Percentiles rank a stretch among this genome's conserved stretches.
Evolutionary conservation across 1,284 basidiomycete species (phyloP).

Genomic region (Lentinus polychrous): DNA sequence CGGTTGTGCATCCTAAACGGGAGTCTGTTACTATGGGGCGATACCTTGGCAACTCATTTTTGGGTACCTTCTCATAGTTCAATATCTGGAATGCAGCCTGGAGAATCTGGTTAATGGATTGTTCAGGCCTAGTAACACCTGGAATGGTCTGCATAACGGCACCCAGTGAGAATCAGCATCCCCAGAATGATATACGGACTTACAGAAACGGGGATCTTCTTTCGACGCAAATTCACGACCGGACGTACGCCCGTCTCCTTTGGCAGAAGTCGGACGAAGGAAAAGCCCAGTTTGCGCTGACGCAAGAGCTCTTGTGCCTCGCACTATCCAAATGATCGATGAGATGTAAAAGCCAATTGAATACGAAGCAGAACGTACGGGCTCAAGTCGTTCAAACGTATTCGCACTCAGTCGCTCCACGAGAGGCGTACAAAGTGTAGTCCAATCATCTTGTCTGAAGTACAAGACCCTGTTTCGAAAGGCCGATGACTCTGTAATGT

Average conservation of each 20-base stretch:
- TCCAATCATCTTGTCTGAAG: conserved; percentile 95
- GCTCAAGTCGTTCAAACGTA: conserved; percentile 60
- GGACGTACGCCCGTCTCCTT: conserved; percentile 94
- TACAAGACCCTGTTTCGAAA: conserved; percentile 87
- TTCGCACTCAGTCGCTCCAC: conserved; percentile 60
- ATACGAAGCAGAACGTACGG: conserved; percentile 30
- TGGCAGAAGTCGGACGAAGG: conserved; percentile 84
- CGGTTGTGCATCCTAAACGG: conserved; percentile 52
- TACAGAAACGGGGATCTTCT: conserved; percentile 33
- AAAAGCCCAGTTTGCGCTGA: conserved; percentile 71
- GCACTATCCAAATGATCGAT: conserved; percentile 29
- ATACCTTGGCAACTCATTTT: neutral
- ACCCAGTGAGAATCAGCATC: neutral
- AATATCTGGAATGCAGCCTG: conserved; percentile 80
- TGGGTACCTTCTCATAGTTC: conserved; percentile 73
- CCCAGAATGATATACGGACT: neutral
- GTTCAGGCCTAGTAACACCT: conserved; percentile 17
- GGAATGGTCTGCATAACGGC: neutral
- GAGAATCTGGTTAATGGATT: conserved; percentile 84
- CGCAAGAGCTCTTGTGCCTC: conserved; percentile 61
- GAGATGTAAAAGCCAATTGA: neutral
- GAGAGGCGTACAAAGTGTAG: conserved; percentile 74
- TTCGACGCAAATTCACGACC: conserved; percentile 85
- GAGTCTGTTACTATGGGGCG: neutral
- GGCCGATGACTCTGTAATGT: conserved; percentile 87